Evolutionary conservation across 768 basidiomycete genomes (phyloP).

Genomic region (Hericium alpestre): DNA sequence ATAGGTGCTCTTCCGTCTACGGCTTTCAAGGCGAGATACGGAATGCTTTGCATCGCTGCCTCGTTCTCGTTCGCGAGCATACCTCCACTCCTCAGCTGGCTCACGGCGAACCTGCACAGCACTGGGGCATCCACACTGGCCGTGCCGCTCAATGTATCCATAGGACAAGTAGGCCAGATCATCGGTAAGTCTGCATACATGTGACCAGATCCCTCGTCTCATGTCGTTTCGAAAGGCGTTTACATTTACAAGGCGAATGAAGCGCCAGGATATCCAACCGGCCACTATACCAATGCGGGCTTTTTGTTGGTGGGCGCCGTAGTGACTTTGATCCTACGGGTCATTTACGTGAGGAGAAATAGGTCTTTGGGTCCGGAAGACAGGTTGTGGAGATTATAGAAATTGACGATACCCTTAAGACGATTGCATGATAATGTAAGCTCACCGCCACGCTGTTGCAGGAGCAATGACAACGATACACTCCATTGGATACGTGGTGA

Average conservation of each 20-base stretch:
- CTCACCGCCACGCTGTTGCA: too few species aligned
- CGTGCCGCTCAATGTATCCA: conserved; percentile 23
- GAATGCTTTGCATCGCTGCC: conserved; percentile 21
- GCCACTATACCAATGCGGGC: conserved; percentile 24
- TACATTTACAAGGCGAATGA: conserved; percentile 22
- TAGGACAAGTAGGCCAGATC: conserved; percentile 28
- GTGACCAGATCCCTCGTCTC: not conserved
- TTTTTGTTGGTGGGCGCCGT: not conserved
- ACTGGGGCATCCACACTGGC: conserved; percentile 23
- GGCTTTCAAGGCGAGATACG: conserved; percentile 22
- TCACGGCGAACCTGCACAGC: conserved; percentile 23
- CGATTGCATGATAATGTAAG: too few species aligned
- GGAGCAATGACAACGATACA: too few species aligned
- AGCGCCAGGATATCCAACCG: conserved; percentile 23
- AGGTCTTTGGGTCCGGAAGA: not conserved
- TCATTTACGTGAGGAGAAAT: not conserved
- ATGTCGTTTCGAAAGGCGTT: conserved; percentile 9
- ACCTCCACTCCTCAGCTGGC: conserved; percentile 26
- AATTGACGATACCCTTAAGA: too few species aligned
- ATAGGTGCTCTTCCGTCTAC: conserved; percentile 16
- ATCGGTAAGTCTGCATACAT: conserved; percentile 11
- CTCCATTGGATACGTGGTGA: not conserved
- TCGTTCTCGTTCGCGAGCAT: conserved; percentile 24
- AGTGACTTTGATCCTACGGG: not conserved
- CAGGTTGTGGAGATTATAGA: not conserved